Conservation (phyloP, 495 filamentous ascomycete species). For the Neurospora terricola region DNA sequence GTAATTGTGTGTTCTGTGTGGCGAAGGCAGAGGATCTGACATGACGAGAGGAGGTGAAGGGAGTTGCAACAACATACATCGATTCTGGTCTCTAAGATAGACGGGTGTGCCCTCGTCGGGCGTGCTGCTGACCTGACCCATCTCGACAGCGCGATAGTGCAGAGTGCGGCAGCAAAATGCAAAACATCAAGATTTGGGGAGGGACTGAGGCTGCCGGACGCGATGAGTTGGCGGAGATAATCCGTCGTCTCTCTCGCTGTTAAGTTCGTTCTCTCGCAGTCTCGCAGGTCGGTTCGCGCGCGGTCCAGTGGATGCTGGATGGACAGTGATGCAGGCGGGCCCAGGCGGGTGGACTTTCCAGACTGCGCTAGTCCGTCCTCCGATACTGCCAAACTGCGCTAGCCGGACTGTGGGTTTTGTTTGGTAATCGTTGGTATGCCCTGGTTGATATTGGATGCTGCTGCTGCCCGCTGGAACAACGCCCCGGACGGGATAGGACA, state of each 20-base stretch:
- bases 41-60: neutral
- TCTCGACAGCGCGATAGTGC: constrained; percentile 33
- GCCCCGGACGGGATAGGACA: neutral
- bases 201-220: neutral
- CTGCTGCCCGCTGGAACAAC: neutral
- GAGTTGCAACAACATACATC: constrained; percentile 47
- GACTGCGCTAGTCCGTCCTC: neutral
- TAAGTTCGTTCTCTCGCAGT: neutral
- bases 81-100: constrained; percentile 82
- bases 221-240: neutral
- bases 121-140: constrained; percentile 91
- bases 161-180: neutral
- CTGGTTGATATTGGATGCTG: neutral
- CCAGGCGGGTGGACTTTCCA: neutral
- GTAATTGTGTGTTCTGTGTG: neutral
- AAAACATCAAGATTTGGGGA: neutral
- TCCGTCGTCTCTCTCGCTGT: neutral
- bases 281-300: neutral
- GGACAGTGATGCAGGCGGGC: neutral
- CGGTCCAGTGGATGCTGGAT: neutral
- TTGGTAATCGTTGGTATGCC: neutral
- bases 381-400: neutral
- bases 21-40: neutral
- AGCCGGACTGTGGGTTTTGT: neutral
- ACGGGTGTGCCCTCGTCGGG: constrained; percentile 76